Conservation (phyloP, 164 flowering plant genomes). For the Buxus sempervirens region DNA sequence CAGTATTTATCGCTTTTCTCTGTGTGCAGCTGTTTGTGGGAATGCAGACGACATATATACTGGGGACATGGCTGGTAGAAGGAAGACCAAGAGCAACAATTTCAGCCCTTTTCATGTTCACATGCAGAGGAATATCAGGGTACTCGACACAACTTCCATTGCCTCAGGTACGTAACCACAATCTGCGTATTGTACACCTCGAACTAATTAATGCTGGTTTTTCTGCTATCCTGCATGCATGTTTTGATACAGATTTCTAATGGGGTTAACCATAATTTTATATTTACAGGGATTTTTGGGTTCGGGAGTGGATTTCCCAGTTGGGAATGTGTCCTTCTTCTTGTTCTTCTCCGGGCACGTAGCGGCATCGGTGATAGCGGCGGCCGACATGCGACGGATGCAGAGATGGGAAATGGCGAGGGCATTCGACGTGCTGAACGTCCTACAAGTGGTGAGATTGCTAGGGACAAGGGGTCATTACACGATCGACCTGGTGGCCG, state of each 20-base stretch:
- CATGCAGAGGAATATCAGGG: conserved; percentile 89
- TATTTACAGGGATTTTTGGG: conserved; percentile 70
- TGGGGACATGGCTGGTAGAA: conserved; percentile 79
- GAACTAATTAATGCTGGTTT: too few species aligned
- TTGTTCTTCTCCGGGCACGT: conserved; percentile 93
- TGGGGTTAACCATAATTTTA: too few species aligned
- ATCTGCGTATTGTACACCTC: too few species aligned
- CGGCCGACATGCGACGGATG: conserved; percentile 82
- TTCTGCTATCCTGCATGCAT: too few species aligned
- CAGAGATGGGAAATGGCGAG: conserved; percentile 64
- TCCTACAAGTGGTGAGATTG: conserved; percentile 65
- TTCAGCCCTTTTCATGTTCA: conserved; percentile 81
- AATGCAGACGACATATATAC: conserved; percentile 78
- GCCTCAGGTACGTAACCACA: conserved; percentile 82
- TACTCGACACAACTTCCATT: conserved; percentile 88
- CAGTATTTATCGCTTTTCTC: not conserved
- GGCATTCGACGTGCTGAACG: conserved; percentile 59
- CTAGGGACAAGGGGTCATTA: conserved; percentile 87
- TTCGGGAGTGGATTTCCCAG: conserved; percentile 90
- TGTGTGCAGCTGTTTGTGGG: conserved; percentile 73
- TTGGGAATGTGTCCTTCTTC: conserved; percentile 93
- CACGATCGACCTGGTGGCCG: conserved; percentile 83
- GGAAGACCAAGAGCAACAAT: conserved; percentile 80
- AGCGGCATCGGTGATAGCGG: conserved; percentile 83
- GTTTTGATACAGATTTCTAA: not conserved